A percentile compares a stretch with the other conserved stretches of the same genome.
phyloP scores from a whole-genome alignment of 1,284 basidiomycete genomes.

The Ustilago esculenta region DNA sequence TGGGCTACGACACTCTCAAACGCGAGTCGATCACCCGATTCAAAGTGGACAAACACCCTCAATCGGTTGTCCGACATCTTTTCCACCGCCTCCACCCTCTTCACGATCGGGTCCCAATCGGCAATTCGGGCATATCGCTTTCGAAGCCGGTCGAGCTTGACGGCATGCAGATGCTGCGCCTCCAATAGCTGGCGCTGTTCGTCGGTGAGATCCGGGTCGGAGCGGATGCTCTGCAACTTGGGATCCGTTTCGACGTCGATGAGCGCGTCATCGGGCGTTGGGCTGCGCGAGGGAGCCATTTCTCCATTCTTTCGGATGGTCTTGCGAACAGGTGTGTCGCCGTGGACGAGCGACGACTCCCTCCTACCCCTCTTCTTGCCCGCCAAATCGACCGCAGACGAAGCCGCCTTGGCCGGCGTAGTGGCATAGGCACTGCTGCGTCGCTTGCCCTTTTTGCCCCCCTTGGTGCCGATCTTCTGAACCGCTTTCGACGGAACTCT shows the following conservation, averaged over 20 bases:
- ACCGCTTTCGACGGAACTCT: conserved; percentile 16
- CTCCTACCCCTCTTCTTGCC: neutral
- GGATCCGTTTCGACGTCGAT: conserved; percentile 16
- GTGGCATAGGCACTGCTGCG: neutral
- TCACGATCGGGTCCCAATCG: conserved; percentile 55
- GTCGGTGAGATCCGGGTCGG: conserved; percentile 16
- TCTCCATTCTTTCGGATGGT: too few species aligned
- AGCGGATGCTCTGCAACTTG: conserved; percentile 17
- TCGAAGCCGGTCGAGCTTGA: conserved; percentile 28
- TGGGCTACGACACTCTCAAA: conserved; percentile 42
- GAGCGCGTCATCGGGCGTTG: conserved; percentile 5
- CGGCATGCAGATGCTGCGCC: conserved; percentile 24
- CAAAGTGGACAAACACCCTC: conserved; percentile 42
- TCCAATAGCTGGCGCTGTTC: conserved; percentile 19
- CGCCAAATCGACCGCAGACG: too few species aligned
- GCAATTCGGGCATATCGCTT: conserved; percentile 40
- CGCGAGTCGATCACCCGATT: conserved; percentile 34
- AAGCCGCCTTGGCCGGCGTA: neutral
- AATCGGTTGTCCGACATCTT: conserved; percentile 36
- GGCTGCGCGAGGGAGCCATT: conserved; percentile 7
- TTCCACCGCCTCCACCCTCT: conserved; percentile 43
- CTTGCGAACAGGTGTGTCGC: neutral
- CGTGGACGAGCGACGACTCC: neutral
- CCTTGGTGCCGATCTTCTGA: conserved; percentile 27
- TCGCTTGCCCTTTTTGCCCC: conserved; percentile 29